Conservation (phyloP, 23 red algal species). For the Gracilaria vermiculophylla region DNA sequence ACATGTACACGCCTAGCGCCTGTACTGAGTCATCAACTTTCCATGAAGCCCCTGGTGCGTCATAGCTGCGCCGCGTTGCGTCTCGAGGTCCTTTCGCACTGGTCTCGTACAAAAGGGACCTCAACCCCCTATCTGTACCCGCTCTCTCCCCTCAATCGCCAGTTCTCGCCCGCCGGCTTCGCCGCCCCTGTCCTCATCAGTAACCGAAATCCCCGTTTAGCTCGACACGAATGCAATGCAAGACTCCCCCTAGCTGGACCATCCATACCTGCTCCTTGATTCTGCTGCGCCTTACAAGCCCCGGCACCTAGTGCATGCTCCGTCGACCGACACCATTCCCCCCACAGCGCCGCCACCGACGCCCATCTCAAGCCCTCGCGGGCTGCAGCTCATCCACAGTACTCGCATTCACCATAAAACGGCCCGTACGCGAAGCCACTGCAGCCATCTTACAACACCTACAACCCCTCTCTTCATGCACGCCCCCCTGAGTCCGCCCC, state of each 20-base stretch:
- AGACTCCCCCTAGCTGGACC: neutral
- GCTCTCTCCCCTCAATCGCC: neutral
- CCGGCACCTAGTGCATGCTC: neutral
- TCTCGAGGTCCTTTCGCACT: no score
- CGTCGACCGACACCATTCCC: neutral
- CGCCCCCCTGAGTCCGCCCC: neutral
- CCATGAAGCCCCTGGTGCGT: no score
- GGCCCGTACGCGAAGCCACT: neutral
- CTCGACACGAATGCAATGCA: neutral
- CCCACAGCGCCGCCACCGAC: neutral
- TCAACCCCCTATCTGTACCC: neutral
- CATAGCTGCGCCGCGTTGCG: no score
- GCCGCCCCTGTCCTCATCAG: neutral
- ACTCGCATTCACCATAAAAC: neutral
- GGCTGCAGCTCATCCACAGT: neutral
- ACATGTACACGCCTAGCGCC: no score
- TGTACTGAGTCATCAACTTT: no score
- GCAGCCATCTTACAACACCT: neutral
- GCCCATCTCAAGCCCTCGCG: neutral
- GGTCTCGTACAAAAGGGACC: no score
- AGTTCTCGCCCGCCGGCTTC: neutral
- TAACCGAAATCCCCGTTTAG: no score
- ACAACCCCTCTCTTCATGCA: neutral
- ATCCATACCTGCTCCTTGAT: neutral
- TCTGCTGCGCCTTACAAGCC: neutral